Evolutionary conservation across 129 eudicot species (phyloP).

Genomic region (Centella asiatica): DNA sequence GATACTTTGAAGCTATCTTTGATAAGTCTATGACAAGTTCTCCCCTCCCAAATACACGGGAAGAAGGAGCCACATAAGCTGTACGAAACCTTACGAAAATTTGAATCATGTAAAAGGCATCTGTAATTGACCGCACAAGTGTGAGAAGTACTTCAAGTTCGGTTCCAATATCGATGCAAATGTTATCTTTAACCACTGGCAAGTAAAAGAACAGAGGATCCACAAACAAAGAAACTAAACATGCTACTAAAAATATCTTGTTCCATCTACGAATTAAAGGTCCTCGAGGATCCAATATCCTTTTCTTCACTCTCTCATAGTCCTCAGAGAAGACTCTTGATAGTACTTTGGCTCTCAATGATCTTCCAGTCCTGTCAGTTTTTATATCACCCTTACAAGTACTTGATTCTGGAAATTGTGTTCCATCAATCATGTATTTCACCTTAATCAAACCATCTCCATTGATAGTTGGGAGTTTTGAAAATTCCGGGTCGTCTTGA

Average conservation of each 20-base stretch:
- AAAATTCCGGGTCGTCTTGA: slow-evolving; percentile 42
- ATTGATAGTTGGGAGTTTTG: slow-evolving; percentile 24
- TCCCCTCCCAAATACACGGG: slow-evolving; percentile 97
- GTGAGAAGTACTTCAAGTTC: slow-evolving; percentile 74
- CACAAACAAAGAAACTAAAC: slow-evolving; percentile 81
- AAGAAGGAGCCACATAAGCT: slow-evolving; percentile 94
- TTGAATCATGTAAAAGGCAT: slow-evolving; percentile 66
- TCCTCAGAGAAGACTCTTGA: slow-evolving; percentile 96
- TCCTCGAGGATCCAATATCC: slow-evolving; percentile 89
- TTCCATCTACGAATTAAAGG: slow-evolving; percentile 68
- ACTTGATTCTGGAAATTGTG: slow-evolving; percentile 36
- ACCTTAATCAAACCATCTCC: slow-evolving; percentile 41
- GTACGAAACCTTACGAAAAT: slow-evolving; percentile 69
- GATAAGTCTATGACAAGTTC: slow-evolving; percentile 82
- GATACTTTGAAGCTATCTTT: slow-evolving; percentile 54
- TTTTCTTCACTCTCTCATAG: slow-evolving; percentile 68
- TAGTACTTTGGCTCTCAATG: slow-evolving; percentile 72
- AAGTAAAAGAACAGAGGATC: slow-evolving; percentile 94
- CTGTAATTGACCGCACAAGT: slow-evolving; percentile 60
- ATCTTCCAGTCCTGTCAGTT: slow-evolving; percentile 21
- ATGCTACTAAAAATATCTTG: slow-evolving; percentile 68
- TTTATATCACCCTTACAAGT: slow-evolving; percentile 29
- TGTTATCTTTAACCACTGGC: slow-evolving; percentile 38
- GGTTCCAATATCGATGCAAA: slow-evolving; percentile 51
- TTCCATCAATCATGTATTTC: slow-evolving; percentile 58